Conservation (phyloP, 2,329 filamentous ascomycete species). For the Cladosporium sp. region DNA sequence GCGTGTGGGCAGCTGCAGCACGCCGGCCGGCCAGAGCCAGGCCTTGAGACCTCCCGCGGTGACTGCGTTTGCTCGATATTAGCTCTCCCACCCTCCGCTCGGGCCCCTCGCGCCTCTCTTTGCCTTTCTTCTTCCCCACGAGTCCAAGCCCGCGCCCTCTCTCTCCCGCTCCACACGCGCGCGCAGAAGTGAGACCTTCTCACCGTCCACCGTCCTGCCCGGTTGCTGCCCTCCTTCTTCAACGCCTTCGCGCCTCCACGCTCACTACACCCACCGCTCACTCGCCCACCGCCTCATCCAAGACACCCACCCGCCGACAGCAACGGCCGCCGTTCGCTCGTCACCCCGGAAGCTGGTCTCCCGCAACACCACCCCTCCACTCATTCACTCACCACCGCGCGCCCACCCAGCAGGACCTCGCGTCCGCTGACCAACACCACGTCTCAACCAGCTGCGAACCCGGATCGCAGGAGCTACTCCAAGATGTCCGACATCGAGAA, state of each 20-base stretch:
- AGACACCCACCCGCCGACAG: conserved; percentile 5
- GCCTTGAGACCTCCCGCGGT: too few species aligned
- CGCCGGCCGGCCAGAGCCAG: not conserved
- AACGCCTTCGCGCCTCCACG: not conserved
- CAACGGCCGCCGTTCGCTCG: conserved; percentile 10
- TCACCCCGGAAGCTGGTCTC: conserved; percentile 10
- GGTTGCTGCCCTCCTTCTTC: not conserved
- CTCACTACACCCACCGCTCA: conserved; percentile 1
- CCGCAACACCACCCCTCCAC: conserved; percentile 5
- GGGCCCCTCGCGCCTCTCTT: conserved; percentile 2
- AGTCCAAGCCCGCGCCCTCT: not conserved
- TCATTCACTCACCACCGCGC: not conserved
- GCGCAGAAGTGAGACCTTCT: not conserved
- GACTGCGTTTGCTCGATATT: conserved; percentile 5
- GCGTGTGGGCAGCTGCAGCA: too few species aligned
- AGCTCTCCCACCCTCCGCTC: not conserved
- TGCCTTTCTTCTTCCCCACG: conserved; percentile 8
- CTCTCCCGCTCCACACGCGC: not conserved
- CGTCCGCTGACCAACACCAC: conserved; percentile 10
- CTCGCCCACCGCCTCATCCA: not conserved
- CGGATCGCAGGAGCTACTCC: conserved; percentile 28
- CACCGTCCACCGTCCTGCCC: not conserved
- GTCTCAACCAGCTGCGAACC: conserved; percentile 16
- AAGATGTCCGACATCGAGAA: conserved; percentile 44
- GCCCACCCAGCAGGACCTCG: conserved; percentile 1